phyloP scores from a whole-genome alignment of 345 rosid species.

The Turnera subulata region DNA sequence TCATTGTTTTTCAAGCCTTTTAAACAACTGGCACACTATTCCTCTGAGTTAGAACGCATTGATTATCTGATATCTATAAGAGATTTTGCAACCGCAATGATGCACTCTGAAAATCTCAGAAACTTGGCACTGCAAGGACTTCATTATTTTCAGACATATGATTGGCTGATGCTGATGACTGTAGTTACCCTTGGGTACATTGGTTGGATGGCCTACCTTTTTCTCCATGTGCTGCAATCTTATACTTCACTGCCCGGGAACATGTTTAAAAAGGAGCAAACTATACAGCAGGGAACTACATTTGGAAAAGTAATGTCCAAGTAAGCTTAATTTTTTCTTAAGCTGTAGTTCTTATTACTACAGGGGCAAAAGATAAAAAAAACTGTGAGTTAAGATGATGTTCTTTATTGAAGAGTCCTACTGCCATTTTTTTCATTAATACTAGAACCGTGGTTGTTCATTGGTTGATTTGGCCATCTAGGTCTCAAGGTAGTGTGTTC shows the following conservation, averaged over 20 bases:
- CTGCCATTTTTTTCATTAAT: neutral
- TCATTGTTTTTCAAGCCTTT: slow-evolving; percentile 78
- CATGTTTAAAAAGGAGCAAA: slow-evolving; percentile 43
- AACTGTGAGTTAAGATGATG: neutral
- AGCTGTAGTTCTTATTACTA: slow-evolving; percentile 8
- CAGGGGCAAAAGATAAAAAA: slow-evolving; percentile 3
- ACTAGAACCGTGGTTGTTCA: neutral
- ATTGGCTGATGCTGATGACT: slow-evolving; percentile 94
- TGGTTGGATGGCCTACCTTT: slow-evolving; percentile 87
- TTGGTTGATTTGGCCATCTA: no score
- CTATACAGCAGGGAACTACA: slow-evolving; percentile 41
- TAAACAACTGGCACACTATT: slow-evolving; percentile 53
- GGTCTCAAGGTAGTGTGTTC: no score
- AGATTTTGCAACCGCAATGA: slow-evolving; percentile 65
- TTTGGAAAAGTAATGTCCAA: slow-evolving; percentile 66
- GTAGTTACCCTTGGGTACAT: slow-evolving; percentile 75
- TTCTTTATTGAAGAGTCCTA: neutral
- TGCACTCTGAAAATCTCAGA: slow-evolving; percentile 65
- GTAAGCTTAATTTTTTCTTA: slow-evolving; percentile 34
- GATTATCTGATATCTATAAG: slow-evolving; percentile 52
- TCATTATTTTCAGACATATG: slow-evolving; percentile 93
- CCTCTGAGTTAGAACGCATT: slow-evolving; percentile 46
- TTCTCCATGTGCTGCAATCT: slow-evolving; percentile 80
- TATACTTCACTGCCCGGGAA: slow-evolving; percentile 63
- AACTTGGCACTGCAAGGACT: slow-evolving; percentile 81